These are phyloP conservation scores for Phaeodactylum tricornutum DNA, from an alignment of 108 stramenopile species.

Conservation along the genomic window DNA sequence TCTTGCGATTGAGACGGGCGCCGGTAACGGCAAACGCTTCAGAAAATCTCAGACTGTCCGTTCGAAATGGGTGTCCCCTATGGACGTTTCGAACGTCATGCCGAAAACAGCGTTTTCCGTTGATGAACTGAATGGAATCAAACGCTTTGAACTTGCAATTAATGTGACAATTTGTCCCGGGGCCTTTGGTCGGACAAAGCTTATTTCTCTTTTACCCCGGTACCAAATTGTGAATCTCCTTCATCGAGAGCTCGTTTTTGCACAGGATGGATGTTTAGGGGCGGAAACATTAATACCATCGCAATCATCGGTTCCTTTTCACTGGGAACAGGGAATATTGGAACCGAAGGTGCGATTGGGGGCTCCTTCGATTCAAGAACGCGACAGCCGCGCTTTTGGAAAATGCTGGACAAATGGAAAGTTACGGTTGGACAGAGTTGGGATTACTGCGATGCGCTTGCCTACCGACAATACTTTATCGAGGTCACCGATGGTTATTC, in stretches of 20 bases:
- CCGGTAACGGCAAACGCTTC: slow-evolving; percentile 5
- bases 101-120: slow-evolving; percentile 60
- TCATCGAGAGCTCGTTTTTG: slow-evolving; percentile 35
- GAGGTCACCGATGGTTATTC: slow-evolving; percentile 42
- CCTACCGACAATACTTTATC: slow-evolving; percentile 20
- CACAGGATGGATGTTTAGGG: slow-evolving; percentile 52
- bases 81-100: slow-evolving; percentile 69
- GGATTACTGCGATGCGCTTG: slow-evolving; percentile 63
- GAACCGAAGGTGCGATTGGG: slow-evolving; percentile 41
- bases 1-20: slow-evolving; percentile 36
- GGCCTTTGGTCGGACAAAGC: slow-evolving; percentile 46
- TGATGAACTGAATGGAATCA: slow-evolving; percentile 39
- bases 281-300: slow-evolving; percentile 35
- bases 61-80: slow-evolving; percentile 53
- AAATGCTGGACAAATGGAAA: slow-evolving; percentile 54
- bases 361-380: slow-evolving; percentile 20
- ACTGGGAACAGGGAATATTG: slow-evolving; percentile 45
- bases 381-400: slow-evolving; percentile 14
- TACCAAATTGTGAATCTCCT: slow-evolving; percentile 70
- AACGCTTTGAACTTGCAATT: slow-evolving; percentile 61
- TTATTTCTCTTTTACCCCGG: slow-evolving; percentile 56
- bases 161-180: slow-evolving; percentile 54
- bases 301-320: slow-evolving; percentile 48
- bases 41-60: slow-evolving; percentile 7
- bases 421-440: slow-evolving; percentile 58